Percentiles rank a stretch among this genome's conserved stretches.
Conservation (phyloP, 2,329 filamentous ascomycete genomes). For the Cyphellophora europaea region DNA sequence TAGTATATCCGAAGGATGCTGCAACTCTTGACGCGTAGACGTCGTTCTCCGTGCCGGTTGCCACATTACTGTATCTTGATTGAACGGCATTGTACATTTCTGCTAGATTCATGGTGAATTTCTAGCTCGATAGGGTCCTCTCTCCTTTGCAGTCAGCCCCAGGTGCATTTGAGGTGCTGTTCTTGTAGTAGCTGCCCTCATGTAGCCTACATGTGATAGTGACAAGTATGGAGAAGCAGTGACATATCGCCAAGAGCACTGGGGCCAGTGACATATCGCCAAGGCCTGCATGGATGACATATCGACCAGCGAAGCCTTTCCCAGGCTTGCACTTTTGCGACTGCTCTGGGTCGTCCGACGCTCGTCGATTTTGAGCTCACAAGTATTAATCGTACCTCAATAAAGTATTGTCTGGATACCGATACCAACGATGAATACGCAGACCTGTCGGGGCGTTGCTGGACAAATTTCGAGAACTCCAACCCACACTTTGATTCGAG, state of each 20-base stretch:
- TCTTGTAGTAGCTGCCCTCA: background rate
- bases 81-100: conserved; percentile 16
- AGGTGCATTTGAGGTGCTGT: no score
- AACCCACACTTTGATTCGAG: no score
- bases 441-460: background rate
- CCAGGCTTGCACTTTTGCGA: background rate
- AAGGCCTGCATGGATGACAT: no score
- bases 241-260: background rate
- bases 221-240: background rate
- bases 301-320: background rate
- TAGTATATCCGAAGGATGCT: conserved; percentile 44
- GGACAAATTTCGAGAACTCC: background rate
- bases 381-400: background rate
- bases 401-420: background rate
- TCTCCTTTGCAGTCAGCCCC: no score
- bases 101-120: background rate
- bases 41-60: conserved; percentile 19
- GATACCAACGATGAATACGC: background rate
- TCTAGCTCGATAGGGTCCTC: no score
- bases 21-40: conserved; percentile 37
- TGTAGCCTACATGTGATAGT: background rate
- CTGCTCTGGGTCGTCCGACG: background rate
- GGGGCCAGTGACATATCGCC: no score
- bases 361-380: background rate
- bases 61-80: conserved; percentile 10